Base-by-base conservation (phyloP, 176 grass and related monocot species). In the Hsuehochloa calcarea region DNA sequence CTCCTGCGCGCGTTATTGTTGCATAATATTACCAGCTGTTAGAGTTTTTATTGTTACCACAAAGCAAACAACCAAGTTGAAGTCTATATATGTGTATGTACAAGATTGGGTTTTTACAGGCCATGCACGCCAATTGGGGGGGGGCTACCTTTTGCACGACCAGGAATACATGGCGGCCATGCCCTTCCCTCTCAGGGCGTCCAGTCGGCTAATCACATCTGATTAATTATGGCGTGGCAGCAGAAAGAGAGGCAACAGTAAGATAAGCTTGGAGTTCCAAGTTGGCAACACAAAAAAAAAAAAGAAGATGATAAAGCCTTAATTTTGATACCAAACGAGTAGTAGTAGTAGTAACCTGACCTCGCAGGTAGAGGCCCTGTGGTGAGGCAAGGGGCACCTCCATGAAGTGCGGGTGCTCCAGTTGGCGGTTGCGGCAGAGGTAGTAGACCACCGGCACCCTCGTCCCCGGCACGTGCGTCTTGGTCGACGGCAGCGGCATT, bases 361-460 rank as follows among this genome's bases (percentile, higher is more conserved):
- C 93, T 93, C 76, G 87, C 43, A 97, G 88, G 74, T 90, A 94
- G 75, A 97, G 92, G 41, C 79, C 82, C 6, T 93, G 88, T 25
- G 72, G 47, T 3, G 95, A 88, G 35, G 89, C 77, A 23, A 93
- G 85, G 3, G 71, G 62, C 66, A 97, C 85, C 75, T 97, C 95
- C 74, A 97, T 93, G 85, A 97, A 90, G 84, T 97, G 95, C 0
- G 95, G 95, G 79, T 97, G 92, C 82, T 97, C 95, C 59, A 94
- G 84, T 38, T 94, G 92, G 20, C 91, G 90, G 73, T 90, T 93
- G 56, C 87, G 75, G 80, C 92, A 86, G 49, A 97, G 85, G 70
- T 97, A 97, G 72, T 97, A 97, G 14, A 97, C 89, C 40, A 97
- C 95, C 8, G 92, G 89, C 47, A 87, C 84, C 54, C 74, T 85